Evolutionary conservation across 495 filamentous ascomycete species (phyloP).

Genomic region (Podospora bellae-mahoneyi): DNA sequence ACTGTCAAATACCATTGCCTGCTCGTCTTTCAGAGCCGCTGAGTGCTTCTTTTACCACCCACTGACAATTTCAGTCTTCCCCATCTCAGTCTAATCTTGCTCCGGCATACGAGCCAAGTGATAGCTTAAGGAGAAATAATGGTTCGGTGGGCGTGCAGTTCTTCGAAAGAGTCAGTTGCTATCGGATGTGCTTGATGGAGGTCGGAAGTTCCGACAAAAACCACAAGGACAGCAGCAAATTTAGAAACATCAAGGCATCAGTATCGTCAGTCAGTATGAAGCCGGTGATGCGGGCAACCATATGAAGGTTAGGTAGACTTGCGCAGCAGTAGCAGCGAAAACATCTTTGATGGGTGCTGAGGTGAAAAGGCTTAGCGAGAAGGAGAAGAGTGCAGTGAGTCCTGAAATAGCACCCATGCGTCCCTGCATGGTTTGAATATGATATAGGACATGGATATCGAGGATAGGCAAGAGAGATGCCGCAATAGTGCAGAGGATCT

Average conservation of each 20-base stretch:
- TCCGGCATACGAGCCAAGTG: too few relatives aligned
- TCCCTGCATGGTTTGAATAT: conserved; percentile 11
- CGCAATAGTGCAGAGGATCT: conserved; percentile 2
- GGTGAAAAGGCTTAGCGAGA: conserved; percentile 22
- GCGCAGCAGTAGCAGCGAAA: conserved; percentile 26
- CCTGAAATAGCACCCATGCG: conserved; percentile 18
- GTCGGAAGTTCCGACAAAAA: conserved; percentile 6
- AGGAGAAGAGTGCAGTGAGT: conserved; percentile 27
- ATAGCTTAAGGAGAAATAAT: too few relatives aligned
- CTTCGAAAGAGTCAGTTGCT: too few relatives aligned
- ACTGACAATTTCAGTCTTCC: too few relatives aligned
- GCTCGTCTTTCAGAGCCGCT: too few relatives aligned
- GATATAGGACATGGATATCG: conserved; percentile 9
- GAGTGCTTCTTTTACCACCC: too few relatives aligned
- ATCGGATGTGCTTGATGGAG: too few relatives aligned
- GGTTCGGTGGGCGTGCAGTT: too few relatives aligned
- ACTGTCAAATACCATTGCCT: too few relatives aligned
- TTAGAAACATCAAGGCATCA: background rate
- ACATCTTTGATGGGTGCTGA: conserved; percentile 27
- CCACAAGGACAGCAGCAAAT: conserved; percentile 9
- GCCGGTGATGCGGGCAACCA: too few relatives aligned
- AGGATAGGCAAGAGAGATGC: conserved; percentile 14
- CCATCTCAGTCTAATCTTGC: too few relatives aligned
- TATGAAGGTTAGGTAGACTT: background rate
- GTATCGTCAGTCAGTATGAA: too few relatives aligned